Base-by-base conservation (phyloP, 2,329 filamentous ascomycete species). In the Colletotrichum abscissum region DNA sequence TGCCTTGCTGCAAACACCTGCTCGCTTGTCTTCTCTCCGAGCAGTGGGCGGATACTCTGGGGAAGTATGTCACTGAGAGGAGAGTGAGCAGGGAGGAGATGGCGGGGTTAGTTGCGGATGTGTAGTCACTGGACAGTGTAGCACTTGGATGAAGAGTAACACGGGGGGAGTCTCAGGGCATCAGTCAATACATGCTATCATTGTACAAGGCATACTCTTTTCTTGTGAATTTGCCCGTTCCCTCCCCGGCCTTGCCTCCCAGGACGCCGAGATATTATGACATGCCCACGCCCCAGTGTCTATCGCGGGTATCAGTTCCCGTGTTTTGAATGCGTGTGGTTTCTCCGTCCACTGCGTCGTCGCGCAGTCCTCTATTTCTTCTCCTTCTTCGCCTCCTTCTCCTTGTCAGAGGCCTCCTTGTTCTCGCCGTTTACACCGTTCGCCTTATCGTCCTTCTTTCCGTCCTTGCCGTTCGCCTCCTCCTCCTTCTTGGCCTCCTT, bases 401-500 rank as follows among this genome's bases (percentile, higher is more conserved):
- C 84, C 81, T 89, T 87, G 65, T 81, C 82, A 77, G 74, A 72
- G 8, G 75, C 71, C 75, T 89, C 87, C 82, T 92, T 92, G 72
- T 82, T 81, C 63, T 86, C 83, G 59, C 81, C 80, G 59, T 82
- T 84, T n/a, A 79, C 79, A 7, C 82, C 81, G 72, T 84, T 85
- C 42, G 78, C 77, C 56, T 79, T 80, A 22, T 78, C 81, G 76
- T 91, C 88, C 82, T 90, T 90, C 82, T 89, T 89, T 76, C 90
- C 88, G 64, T 88, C 87, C 76, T 90, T 90, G 78, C 86, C 83
- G 77, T 92, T 92, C 28, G 78, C 76, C 80, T 93, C 93, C 62
- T 92, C 92, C 60, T 92, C 92, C 80, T 95, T 94, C 86, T 94
- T 94, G 79, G 93, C 90, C 78, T 98, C 96, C 86, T 96, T 96